phyloP scores from a whole-genome alignment of 2,329 filamentous ascomycete genomes.

The Botrytis byssoidea region DNA sequence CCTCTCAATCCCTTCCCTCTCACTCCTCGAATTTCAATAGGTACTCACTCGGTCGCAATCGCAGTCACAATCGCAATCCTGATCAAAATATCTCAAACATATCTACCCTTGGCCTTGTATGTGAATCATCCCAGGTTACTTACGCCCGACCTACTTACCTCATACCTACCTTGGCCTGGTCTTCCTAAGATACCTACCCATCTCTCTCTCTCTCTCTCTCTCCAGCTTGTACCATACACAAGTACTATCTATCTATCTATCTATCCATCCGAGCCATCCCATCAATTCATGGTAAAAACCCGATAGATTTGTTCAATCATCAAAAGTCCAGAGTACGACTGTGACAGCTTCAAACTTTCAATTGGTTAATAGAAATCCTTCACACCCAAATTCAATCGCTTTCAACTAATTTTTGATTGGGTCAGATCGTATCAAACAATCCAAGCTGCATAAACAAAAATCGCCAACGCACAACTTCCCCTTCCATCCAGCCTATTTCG shows the following conservation, averaged over 20 bases:
- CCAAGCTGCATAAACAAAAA: conserved; percentile 11
- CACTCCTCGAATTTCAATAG: neutral
- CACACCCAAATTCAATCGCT: neutral
- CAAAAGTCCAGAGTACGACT: neutral
- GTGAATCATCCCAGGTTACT: neutral
- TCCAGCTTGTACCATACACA: neutral
- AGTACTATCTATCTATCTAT: neutral
- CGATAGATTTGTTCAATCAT: neutral
- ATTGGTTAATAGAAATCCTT: neutral
- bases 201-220: neutral
- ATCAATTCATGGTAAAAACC: neutral
- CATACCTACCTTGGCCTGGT: neutral
- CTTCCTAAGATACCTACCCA: neutral
- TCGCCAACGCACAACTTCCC: conserved; percentile 10
- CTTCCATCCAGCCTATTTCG: neutral
- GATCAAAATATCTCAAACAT: neutral
- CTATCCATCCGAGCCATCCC: neutral
- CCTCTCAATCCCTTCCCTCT: neutral
- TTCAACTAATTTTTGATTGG: neutral
- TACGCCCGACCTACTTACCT: neutral
- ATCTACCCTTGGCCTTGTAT: neutral
- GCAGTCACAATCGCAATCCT: neutral
- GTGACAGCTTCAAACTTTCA: neutral
- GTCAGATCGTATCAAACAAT: neutral
- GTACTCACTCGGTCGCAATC: neutral